A percentile compares a stretch with the other conserved stretches of the same genome.
Conservation (phyloP, 345 rosid species). For the Euphorbia peplus region DNA sequence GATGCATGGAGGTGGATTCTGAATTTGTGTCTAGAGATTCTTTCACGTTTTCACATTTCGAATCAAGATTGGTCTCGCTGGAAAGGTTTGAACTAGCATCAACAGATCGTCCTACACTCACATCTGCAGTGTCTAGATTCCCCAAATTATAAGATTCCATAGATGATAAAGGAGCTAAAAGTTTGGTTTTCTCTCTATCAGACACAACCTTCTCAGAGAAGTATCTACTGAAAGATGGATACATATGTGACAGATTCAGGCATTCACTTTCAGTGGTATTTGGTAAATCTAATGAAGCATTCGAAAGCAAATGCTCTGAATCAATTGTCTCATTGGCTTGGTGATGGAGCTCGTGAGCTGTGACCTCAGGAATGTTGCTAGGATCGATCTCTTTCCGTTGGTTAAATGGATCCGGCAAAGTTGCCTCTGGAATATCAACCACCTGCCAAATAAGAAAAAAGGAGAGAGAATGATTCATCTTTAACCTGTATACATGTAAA, state of each 20-base stretch:
- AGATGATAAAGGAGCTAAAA: slow-evolving; percentile 11
- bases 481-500: background rate
- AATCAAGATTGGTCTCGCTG: slow-evolving; percentile 6
- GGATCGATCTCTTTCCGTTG: slow-evolving; percentile 10
- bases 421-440: slow-evolving; percentile 39
- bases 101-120: background rate
- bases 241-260: slow-evolving; percentile 19
- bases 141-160: slow-evolving; percentile 4
- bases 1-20: background rate
- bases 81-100: slow-evolving; percentile 2
- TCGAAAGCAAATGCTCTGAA: slow-evolving; percentile 13
- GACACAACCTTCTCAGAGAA: slow-evolving; percentile 32
- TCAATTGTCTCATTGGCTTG: slow-evolving; percentile 4
- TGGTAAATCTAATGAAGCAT: slow-evolving; percentile 2
- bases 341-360: slow-evolving; percentile 3
- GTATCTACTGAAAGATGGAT: slow-evolving; percentile 24
- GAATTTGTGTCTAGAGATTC: slow-evolving; percentile 15
- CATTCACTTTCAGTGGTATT: slow-evolving; percentile 17
- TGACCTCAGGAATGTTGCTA: slow-evolving; percentile 12
- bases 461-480: background rate
- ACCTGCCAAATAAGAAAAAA: slow-evolving; percentile 24
- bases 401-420: slow-evolving; percentile 34
- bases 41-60: slow-evolving; percentile 19
- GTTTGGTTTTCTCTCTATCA: slow-evolving; percentile 17
- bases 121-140: slow-evolving; percentile 9